Evolutionary conservation across 2,329 filamentous ascomycete species (phyloP), one percentile per base, ranked within the genome.

Genomic region (Fusarium incarnatum): DNA sequence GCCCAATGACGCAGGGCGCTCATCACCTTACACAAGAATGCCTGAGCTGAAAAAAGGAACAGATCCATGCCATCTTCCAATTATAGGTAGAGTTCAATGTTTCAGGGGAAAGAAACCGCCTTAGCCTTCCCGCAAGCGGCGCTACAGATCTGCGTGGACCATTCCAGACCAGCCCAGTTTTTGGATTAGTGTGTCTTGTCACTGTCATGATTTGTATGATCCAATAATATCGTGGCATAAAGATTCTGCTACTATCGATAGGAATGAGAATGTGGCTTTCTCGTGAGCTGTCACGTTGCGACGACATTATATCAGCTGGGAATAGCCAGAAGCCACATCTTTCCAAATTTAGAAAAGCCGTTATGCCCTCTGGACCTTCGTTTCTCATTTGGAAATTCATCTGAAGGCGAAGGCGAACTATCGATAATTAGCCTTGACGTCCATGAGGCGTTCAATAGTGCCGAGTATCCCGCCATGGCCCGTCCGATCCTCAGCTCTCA

Each of bases 1-100:
- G 45, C 30, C 16, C 15, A 48, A 68, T 68, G 63, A 55, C 63
- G 63, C 46, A 57, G 28, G 8, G 12, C 5, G 15, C 12, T 44
- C 23, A 41, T 67, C 45, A 34, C 9, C 50, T 12, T 15, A 15
- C 13, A 20, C 15, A 45, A 54, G 27, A 42, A 42, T 22, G 49
- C 23, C 18, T 22, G 11, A 22, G 34, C 49, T 53, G 49, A 53
- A 11, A 47, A 4, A 6, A 28, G 6, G n/a, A 16, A n/a, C 22
- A 20, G 13, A 5, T 23, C 48, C 22, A 25, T 50, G 30, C 12
- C 22, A n/a, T 25, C 22, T 16, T 25, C 22, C 30, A 40, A 20
- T 52, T 41, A 27, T 53, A 28, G 49, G 16, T 28, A 42, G n/a
- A 18, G 23, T 22, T 10, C 23, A 25, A 25, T 28, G 34, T 53